Base-by-base conservation (phyloP, 768 basidiomycete species). In the Tylopilus cervinicoccineus region DNA sequence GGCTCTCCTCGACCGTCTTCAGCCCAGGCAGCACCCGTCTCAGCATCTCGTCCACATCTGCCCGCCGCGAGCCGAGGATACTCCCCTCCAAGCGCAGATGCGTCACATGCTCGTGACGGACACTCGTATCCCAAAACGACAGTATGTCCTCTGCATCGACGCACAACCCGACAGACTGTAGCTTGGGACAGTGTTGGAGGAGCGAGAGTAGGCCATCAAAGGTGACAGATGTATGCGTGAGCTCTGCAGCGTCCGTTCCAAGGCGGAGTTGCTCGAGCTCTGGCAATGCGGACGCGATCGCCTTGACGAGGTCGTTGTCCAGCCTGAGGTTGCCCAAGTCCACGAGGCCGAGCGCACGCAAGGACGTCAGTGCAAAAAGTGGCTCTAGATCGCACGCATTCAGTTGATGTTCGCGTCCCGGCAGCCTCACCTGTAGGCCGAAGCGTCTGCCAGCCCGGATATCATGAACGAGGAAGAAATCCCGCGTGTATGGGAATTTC, bases 391-490 rank as follows among this genome's bases (percentile, higher is more conserved):
- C 60, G 8, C 31, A 26, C 1, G 16, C 23, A 13, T 47, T 43
- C 17, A 62, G 39, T 1, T 42, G 42, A 16, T 61, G 50, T n/a
- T 52, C 54, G 22, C 60, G 60, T 20, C 60, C 47, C 2, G 60
- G 61, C 13, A 24, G 12, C 16, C 47, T 33, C 0, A 36, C 52
- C 14, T 41, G 60, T 10, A 57, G 38, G 32, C 60, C 60, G 19
- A 62, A 60, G 27, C 60, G 60, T 42, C 42, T 50, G 13, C 51
- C 19, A 14, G 60, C 60, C 14, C 5, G 19, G 27, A 48, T 24
- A 11, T 62, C 60, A 16, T 61, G 54, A 16, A 62, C 52, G 42
- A 61, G 60, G 26, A 61, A 62, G 32, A 61, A 57, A 7, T 37
- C 28, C 12, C 33, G 55, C 2, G 48, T 51, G 38, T 38, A 16